Evolutionary conservation across 192 early-diverging fungal genomes (phyloP).

Genomic region (Anaeromyces robustus): DNA sequence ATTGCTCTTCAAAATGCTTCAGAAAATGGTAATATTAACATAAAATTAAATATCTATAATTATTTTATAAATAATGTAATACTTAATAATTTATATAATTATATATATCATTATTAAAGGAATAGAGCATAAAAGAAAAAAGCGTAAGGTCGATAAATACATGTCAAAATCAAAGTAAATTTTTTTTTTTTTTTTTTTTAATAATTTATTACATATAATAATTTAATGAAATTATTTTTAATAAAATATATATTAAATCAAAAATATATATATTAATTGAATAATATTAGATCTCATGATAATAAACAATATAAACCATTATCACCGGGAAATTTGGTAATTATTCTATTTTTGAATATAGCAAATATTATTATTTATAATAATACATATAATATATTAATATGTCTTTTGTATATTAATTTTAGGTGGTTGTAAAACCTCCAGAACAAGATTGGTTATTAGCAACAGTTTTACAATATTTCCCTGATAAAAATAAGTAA

Average conservation of each 20-base stretch:
- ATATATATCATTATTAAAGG: not conserved
- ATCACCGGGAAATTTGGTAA: not conserved
- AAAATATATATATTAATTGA: too few relatives aligned
- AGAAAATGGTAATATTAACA: not conserved
- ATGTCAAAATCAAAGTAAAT: slow-evolving; percentile 3
- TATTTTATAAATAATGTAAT: too few relatives aligned
- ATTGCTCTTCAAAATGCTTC: not conserved
- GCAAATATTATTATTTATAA: not conserved
- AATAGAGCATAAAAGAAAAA: slow-evolving; percentile 6
- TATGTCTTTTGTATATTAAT: not conserved
- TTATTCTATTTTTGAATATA: not conserved
- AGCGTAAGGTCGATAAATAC: slow-evolving; percentile 9
- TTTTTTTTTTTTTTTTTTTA: too few relatives aligned
- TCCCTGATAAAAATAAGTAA: slow-evolving; percentile 15
- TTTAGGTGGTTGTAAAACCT: slow-evolving; percentile 14
- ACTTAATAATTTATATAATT: not conserved
- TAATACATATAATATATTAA: not conserved
- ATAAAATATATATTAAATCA: too few relatives aligned
- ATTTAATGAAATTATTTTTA: too few relatives aligned
- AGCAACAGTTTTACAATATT: slow-evolving; percentile 13
- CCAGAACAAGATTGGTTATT: slow-evolving; percentile 18
- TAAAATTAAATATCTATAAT: too few relatives aligned
- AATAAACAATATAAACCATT: not conserved
- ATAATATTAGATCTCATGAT: not conserved
- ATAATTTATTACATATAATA: too few relatives aligned